Percentiles rank a stretch among this genome's conserved stretches.
These are phyloP conservation scores for Quercus phellos DNA, from an alignment of 331 rosid genomes.

Conservation along the genomic window DNA sequence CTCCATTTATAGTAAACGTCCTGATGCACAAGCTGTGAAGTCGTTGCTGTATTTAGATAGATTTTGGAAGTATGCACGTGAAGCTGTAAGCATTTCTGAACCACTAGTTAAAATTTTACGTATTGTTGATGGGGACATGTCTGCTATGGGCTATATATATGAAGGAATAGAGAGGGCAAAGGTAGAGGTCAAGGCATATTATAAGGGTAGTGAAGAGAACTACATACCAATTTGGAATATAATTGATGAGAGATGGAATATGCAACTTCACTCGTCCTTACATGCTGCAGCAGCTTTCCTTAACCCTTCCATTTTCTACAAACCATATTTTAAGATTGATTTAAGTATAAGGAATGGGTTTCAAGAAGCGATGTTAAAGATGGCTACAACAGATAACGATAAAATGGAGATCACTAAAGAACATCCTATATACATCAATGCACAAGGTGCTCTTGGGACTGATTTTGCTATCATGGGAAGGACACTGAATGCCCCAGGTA, in stretches of 20 bases:
- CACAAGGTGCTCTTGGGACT: constrained; percentile 71
- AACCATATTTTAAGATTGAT: constrained; percentile 47
- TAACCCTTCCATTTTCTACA: constrained; percentile 57
- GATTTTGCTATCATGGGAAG: constrained; percentile 65
- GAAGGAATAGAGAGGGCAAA: constrained; percentile 63
- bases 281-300: constrained; percentile 75
- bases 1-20: constrained; percentile 37
- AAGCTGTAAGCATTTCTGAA: constrained; percentile 60
- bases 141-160: constrained; percentile 64
- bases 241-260: constrained; percentile 58
- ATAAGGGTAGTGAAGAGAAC: constrained; percentile 53
- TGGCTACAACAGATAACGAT: constrained; percentile 40
- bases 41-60: constrained; percentile 43
- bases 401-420: constrained; percentile 57
- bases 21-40: constrained; percentile 44
- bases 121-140: constrained; percentile 72
- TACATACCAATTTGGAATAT: constrained; percentile 50
- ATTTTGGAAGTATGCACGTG: constrained; percentile 66
- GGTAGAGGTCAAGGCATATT: constrained; percentile 41
- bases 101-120: constrained; percentile 56
- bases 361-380: constrained; percentile 57
- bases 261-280: constrained; percentile 54
- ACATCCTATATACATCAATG: constrained; percentile 49
- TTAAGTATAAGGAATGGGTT: constrained; percentile 55
- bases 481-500: constrained; percentile 67